A percentile compares a stretch with the other conserved stretches of the same genome.
Evolutionary conservation across 1,284 basidiomycete species (phyloP).

Genomic region (Amylostereum chailletii): DNA sequence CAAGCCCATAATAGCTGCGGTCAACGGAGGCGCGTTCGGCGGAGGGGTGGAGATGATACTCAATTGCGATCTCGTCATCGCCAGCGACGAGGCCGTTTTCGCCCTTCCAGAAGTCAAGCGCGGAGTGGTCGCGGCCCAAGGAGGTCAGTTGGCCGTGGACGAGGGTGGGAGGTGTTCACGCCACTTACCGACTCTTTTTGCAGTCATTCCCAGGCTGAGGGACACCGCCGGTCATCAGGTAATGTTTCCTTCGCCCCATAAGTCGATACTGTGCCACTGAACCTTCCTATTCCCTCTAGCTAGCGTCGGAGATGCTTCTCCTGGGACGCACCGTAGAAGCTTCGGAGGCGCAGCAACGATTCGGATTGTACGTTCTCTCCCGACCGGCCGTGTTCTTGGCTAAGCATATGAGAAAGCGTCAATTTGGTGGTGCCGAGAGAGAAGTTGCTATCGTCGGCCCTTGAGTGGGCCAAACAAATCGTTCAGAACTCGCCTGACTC

Average conservation of each 20-base stretch:
- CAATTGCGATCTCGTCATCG: conserved; percentile 81
- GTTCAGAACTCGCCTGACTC: conserved; percentile 71
- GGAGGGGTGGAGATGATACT: conserved; percentile 75
- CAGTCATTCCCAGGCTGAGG: conserved; percentile 58
- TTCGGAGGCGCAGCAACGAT: conserved; percentile 57
- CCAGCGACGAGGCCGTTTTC: conserved; percentile 62
- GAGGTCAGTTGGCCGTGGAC: conserved; percentile 38
- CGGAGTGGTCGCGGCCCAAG: conserved; percentile 69
- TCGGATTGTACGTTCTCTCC: conserved; percentile 57
- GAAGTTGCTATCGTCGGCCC: conserved; percentile 52
- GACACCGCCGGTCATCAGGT: conserved; percentile 65
- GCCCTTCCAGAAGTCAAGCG: conserved; percentile 77
- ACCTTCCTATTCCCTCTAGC: conserved; percentile 26
- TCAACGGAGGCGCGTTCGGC: conserved; percentile 74
- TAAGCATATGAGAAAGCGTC: conserved; percentile 36
- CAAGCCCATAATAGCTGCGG: conserved; percentile 80
- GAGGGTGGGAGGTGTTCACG: no score
- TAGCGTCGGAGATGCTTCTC: conserved; percentile 73
- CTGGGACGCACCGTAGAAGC: conserved; percentile 63
- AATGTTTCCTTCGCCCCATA: conserved; percentile 1
- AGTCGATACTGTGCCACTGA: background rate
- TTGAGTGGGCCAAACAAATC: conserved; percentile 57
- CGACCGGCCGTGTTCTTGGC: background rate
- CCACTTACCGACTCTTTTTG: background rate
- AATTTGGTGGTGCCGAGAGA: conserved; percentile 56